Evolutionary conservation across 2,329 filamentous ascomycete species (phyloP).

Genomic region (Xylaria arbuscula): DNA sequence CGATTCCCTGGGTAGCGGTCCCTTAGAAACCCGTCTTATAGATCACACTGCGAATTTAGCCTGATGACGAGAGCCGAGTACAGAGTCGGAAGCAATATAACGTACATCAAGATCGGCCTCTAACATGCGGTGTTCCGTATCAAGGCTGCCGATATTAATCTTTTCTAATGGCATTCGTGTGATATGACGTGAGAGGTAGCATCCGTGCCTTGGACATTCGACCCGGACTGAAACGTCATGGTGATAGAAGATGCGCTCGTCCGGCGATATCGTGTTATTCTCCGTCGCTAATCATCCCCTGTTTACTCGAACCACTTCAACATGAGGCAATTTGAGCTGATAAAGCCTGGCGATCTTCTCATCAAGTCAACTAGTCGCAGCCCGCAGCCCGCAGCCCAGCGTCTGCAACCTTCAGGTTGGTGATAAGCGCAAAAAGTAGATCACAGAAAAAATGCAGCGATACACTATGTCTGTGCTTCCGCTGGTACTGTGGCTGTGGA

Average conservation of each 20-base stretch:
- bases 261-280: not conserved
- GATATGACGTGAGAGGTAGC: constrained; percentile 19
- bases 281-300: not conserved
- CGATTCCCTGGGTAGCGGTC: constrained; percentile 16
- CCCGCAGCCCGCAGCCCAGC: not conserved
- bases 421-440: not conserved
- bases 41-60: constrained; percentile 19
- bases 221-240: constrained; percentile 4
- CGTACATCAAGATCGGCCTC: constrained; percentile 9
- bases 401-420: not conserved
- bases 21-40: not conserved
- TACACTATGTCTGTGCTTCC: not conserved
- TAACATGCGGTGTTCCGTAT: constrained; percentile 2
- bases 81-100: constrained; percentile 20
- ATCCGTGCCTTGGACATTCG: constrained; percentile 2
- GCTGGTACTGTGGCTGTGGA: constrained; percentile 10
- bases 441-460: constrained; percentile 11
- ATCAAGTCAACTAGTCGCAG: not conserved
- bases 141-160: constrained; percentile 16
- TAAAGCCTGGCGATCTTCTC: constrained; percentile 9
- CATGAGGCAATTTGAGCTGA: not conserved
- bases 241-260: constrained; percentile 9
- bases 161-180: constrained; percentile 5
- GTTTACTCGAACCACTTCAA: not conserved
- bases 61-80: not conserved